Evolutionary conservation across 176 grass and related monocot species (phyloP).

Genomic region (Eragrostis nindensis): DNA sequence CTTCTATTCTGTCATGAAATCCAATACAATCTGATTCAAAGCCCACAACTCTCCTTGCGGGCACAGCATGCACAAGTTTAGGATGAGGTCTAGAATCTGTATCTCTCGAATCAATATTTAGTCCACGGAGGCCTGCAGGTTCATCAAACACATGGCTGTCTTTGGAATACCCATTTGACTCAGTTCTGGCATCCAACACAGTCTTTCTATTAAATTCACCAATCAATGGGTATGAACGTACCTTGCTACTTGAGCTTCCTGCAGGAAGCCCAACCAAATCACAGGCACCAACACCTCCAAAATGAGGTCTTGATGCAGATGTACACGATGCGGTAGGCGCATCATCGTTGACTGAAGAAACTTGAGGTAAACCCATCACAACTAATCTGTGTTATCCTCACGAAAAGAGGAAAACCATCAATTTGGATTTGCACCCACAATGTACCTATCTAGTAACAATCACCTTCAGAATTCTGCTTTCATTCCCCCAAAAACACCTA

Average conservation of each 20-base stretch:
- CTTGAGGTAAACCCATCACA: slow-evolving; percentile 88
- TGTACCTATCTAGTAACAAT: slow-evolving; percentile 14
- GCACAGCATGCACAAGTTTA: slow-evolving; percentile 45
- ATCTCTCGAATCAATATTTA: slow-evolving; percentile 47
- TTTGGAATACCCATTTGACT: slow-evolving; percentile 23
- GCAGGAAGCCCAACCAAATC: slow-evolving; percentile 62
- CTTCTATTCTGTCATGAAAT: slow-evolving; percentile 17
- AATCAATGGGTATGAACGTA: slow-evolving; percentile 33
- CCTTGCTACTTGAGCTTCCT: slow-evolving; percentile 49
- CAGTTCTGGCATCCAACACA: slow-evolving; percentile 32
- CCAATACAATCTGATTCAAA: slow-evolving; percentile 58
- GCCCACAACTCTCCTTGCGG: slow-evolving; percentile 69
- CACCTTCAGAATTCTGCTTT: slow-evolving; percentile 22
- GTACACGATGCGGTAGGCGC: slow-evolving; percentile 37
- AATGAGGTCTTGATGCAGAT: slow-evolving; percentile 45
- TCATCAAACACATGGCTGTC: slow-evolving; percentile 24
- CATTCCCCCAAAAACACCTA: slow-evolving; percentile 7
- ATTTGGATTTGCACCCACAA: slow-evolving; percentile 26
- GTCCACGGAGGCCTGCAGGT: slow-evolving; percentile 28
- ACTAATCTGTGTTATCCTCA: slow-evolving; percentile 7
- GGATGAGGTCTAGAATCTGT: slow-evolving; percentile 40
- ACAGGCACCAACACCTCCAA: slow-evolving; percentile 49
- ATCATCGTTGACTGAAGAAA: slow-evolving; percentile 46
- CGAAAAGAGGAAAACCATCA: neutral
- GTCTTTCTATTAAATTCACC: slow-evolving; percentile 54